A percentile compares a stretch with the other conserved stretches of the same genome.
phyloP scores from a whole-genome alignment of 2,329 filamentous ascomycete genomes.

The Colletotrichum magnum region DNA sequence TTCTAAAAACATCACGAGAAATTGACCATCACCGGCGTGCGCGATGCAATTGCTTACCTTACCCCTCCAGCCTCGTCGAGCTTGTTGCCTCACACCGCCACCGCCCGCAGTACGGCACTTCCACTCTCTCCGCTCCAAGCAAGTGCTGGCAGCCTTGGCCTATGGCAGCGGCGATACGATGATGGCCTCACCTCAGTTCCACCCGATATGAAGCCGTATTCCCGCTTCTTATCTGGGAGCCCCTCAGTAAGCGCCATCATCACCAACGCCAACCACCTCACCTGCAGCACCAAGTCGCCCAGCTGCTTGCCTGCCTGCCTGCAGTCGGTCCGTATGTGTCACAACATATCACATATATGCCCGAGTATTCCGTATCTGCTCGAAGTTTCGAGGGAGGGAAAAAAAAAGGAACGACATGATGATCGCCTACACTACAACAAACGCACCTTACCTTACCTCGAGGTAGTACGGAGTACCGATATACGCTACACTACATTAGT shows the following conservation, averaged over 20 bases:
- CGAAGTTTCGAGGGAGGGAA: too few relatives aligned
- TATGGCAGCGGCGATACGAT: not conserved
- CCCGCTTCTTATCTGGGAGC: not conserved
- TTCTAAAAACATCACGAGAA: constrained; percentile 9
- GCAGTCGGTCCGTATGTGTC: not conserved
- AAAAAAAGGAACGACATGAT: too few relatives aligned
- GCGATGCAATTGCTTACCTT: constrained; percentile 6
- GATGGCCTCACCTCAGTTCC: not conserved
- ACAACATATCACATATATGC: not conserved
- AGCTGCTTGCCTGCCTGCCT: not conserved
- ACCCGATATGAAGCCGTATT: constrained; percentile 13
- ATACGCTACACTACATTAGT: not conserved
- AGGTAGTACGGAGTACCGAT: too few relatives aligned
- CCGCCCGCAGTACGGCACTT: too few relatives aligned
- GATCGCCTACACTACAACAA: too few relatives aligned
- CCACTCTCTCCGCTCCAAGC: not conserved
- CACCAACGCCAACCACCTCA: not conserved
- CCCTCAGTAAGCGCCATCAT: constrained; percentile 21
- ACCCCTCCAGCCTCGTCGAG: not conserved
- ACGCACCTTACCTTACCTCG: too few relatives aligned
- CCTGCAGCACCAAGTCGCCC: not conserved
- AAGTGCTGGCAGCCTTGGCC: constrained; percentile 1
- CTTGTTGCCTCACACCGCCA: constrained; percentile 16
- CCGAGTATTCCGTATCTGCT: not conserved
- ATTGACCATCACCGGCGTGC: not conserved